Percentiles rank a stretch among this genome's conserved stretches.
Evolutionary conservation across 495 filamentous ascomycete species (phyloP).

Genomic region (Pseudevernia furfuracea): DNA sequence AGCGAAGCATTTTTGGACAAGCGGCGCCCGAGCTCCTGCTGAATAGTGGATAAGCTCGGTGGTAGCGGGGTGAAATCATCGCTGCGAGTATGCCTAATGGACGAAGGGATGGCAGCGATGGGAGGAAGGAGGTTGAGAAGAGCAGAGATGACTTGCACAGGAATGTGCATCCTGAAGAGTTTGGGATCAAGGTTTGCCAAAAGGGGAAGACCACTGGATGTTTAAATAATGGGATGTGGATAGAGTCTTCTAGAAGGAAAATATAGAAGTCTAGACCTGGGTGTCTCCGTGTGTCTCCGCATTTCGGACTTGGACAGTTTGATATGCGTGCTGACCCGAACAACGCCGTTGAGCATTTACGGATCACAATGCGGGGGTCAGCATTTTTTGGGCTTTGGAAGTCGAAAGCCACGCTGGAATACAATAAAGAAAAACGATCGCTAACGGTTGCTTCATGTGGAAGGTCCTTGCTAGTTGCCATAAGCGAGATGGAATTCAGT

Average conservation of each 20-base stretch:
- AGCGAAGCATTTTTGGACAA: conserved; percentile 33
- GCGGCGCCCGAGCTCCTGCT: conserved; percentile 8
- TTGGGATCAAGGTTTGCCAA: not conserved
- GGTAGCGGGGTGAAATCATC: not conserved
- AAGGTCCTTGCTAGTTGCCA: too few species aligned
- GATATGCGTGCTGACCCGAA: not conserved
- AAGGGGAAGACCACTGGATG: not conserved
- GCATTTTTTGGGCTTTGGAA: not conserved
- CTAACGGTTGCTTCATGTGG: too few species aligned
- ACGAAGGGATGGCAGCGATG: not conserved
- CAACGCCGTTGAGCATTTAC: not conserved
- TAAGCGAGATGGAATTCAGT: too few species aligned
- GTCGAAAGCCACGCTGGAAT: too few species aligned
- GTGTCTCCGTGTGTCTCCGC: too few species aligned
- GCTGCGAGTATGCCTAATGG: not conserved
- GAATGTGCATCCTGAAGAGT: not conserved
- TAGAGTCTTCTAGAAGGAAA: too few species aligned
- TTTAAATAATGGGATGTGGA: too few species aligned
- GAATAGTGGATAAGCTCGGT: not conserved
- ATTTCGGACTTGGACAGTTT: too few species aligned
- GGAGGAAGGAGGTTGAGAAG: not conserved
- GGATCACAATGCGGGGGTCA: not conserved
- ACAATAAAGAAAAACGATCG: too few species aligned
- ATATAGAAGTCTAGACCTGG: too few species aligned
- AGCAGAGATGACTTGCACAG: not conserved